Percentiles rank a stretch among this genome's conserved stretches.
These are phyloP conservation scores for Fusarium sp. DNA, from an alignment of 2,329 filamentous ascomycete species.

Conservation along the genomic window DNA sequence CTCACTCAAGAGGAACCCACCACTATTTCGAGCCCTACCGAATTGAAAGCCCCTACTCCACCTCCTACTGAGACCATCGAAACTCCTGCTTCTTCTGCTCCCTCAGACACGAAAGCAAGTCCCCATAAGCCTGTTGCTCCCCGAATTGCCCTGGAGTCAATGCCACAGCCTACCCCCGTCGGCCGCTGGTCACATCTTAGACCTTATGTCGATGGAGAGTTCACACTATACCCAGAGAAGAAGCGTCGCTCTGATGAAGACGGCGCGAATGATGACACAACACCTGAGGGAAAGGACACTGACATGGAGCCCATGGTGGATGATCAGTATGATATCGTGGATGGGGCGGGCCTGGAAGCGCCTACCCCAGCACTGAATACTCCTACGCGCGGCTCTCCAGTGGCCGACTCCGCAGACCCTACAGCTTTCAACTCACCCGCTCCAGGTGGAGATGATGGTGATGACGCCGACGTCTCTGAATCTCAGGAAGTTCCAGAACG, in stretches of 20 bases:
- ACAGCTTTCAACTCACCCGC: slow-evolving; percentile 51
- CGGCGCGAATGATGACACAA: slow-evolving; percentile 42
- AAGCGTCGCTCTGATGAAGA: slow-evolving; percentile 47
- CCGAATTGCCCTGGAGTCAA: slow-evolving; percentile 18
- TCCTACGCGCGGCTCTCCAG: slow-evolving; percentile 51
- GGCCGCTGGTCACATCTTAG: slow-evolving; percentile 52
- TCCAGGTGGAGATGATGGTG: slow-evolving; percentile 48
- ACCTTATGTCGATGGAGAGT: slow-evolving; percentile 53
- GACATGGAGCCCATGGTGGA: slow-evolving; percentile 47
- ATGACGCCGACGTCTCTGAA: slow-evolving; percentile 49
- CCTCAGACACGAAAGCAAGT: slow-evolving; percentile 35
- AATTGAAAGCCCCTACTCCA: slow-evolving; percentile 30
- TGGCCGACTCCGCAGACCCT: slow-evolving; percentile 50
- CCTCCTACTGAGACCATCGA: slow-evolving; percentile 27
- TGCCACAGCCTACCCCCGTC: slow-evolving; percentile 44
- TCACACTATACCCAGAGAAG: slow-evolving; percentile 51
- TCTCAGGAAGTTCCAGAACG: slow-evolving; percentile 46
- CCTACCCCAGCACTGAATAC: slow-evolving; percentile 52
- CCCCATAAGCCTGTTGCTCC: slow-evolving; percentile 27
- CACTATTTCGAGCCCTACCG: slow-evolving; percentile 25
- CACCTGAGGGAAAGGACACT: slow-evolving; percentile 45
- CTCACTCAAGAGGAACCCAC: slow-evolving; percentile 18
- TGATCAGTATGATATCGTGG: slow-evolving; percentile 46
- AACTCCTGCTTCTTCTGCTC: slow-evolving; percentile 27
- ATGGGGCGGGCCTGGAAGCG: slow-evolving; percentile 44